Conservation (phyloP, 371 early-diverging fungal genomes). For the Actinomucor elegans region DNA sequence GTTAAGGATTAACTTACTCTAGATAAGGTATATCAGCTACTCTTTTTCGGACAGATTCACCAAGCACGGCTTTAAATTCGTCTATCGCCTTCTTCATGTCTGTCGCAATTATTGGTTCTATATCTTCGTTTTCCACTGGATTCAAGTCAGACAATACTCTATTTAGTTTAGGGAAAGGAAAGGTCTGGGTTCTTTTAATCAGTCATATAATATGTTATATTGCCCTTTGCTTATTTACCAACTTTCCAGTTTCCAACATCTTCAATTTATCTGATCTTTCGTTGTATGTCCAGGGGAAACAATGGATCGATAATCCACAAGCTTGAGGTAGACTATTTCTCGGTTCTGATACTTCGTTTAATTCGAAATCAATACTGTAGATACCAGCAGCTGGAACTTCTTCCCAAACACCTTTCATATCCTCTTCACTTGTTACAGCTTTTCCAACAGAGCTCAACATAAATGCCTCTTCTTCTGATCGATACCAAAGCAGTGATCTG, state of each 20-base stretch:
- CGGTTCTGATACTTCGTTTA: not conserved
- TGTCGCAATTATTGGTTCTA: slow-evolving; percentile 28
- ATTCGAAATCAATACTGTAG: slow-evolving; percentile 51
- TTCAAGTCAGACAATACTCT: slow-evolving; percentile 25
- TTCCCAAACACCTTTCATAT: slow-evolving; percentile 44
- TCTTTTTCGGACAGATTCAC: slow-evolving; percentile 56
- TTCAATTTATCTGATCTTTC: not conserved
- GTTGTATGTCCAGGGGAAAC: slow-evolving; percentile 35
- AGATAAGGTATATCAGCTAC: slow-evolving; percentile 58
- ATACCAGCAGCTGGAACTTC: slow-evolving; percentile 77
- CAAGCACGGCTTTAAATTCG: slow-evolving; percentile 38
- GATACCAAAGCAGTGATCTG: slow-evolving; percentile 72
- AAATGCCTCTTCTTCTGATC: slow-evolving; percentile 26
- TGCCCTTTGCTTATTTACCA: not conserved
- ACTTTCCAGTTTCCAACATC: not conserved
- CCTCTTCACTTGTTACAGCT: slow-evolving; percentile 1
- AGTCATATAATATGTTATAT: not conserved
- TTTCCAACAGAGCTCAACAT: slow-evolving; percentile 59
- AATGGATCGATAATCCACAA: not conserved
- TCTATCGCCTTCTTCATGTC: slow-evolving; percentile 36
- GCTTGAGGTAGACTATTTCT: not conserved
- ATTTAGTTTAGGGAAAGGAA: slow-evolving; percentile 57
- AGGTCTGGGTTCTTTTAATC: slow-evolving; percentile 14
- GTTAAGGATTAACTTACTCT: slow-evolving; percentile 33
- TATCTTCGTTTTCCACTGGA: slow-evolving; percentile 6